A percentile compares a stretch with the other conserved stretches of the same genome.
phyloP scores from a whole-genome alignment of 2,329 filamentous ascomycete genomes.

The Cladophialophora carrionii region DNA sequence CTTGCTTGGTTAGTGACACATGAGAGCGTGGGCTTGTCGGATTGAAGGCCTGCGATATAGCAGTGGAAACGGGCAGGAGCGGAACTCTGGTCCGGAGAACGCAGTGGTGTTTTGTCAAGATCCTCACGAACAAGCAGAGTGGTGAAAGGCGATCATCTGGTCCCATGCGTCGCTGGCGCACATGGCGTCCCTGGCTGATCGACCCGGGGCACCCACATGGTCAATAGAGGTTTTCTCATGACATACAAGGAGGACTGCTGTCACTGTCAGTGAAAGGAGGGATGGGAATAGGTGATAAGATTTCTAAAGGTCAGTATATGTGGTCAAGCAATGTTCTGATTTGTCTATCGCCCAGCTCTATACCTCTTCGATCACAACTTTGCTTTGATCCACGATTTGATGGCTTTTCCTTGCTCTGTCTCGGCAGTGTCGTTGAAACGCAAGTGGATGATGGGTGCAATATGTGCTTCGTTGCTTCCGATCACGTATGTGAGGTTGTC shows the following conservation, averaged over 20 bases:
- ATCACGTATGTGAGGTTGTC: conserved; percentile 44
- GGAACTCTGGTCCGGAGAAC: background rate
- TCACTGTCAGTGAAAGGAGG: background rate
- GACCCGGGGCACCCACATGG: background rate
- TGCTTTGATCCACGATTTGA: conserved; percentile 44
- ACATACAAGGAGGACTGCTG: background rate
- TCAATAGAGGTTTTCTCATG: background rate
- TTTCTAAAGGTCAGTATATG: background rate
- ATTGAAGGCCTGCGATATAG: background rate
- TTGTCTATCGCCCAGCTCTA: background rate
- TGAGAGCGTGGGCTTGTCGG: background rate
- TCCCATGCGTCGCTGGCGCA: background rate
- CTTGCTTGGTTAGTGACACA: conserved; percentile 1
- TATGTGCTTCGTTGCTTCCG: conserved; percentile 47
- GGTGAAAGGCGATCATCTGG: background rate
- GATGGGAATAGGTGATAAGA: background rate
- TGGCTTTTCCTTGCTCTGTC: conserved; percentile 47
- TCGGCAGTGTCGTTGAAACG: conserved; percentile 44
- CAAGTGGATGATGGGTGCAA: conserved; percentile 48
- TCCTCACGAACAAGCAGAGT: background rate
- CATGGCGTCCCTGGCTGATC: background rate
- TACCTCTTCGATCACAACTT: conserved; percentile 18
- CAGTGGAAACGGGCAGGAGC: background rate
- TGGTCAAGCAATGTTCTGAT: background rate
- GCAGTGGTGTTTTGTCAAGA: background rate